Conservation (phyloP, 495 filamentous ascomycete genomes). For the Pseudevernia furfuracea region DNA sequence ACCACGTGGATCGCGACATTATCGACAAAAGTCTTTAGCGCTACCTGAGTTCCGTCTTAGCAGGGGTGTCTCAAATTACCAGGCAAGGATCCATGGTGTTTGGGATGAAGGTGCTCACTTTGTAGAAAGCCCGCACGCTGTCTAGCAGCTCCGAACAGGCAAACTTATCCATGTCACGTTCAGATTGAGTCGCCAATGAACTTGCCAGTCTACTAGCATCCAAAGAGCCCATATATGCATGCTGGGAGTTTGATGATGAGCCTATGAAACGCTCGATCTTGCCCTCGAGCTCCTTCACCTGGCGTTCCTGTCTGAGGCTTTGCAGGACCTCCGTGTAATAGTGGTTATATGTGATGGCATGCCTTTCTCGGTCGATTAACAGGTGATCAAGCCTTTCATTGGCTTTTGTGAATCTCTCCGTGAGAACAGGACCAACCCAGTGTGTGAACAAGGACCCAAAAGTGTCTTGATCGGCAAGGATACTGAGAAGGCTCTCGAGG, state of each 20-base stretch:
- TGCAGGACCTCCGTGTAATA: conserved; percentile 27
- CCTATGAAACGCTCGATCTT: conserved; percentile 1
- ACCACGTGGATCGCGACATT: conserved; percentile 27
- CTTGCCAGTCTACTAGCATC: background rate
- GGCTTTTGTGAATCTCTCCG: conserved; percentile 11
- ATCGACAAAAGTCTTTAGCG: conserved; percentile 29
- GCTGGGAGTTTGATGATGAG: background rate
- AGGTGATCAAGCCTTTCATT: conserved; percentile 26
- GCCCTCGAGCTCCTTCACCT: background rate
- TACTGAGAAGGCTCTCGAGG: conserved; percentile 28
- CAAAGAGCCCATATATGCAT: background rate
- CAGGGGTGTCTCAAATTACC: background rate
- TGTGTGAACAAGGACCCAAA: conserved; percentile 34
- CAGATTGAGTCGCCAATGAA: conserved; percentile 15
- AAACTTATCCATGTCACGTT: conserved; percentile 35
- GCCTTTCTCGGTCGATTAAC: conserved; percentile 8
- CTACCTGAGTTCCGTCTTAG: conserved; percentile 30
- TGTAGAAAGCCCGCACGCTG: conserved; percentile 45
- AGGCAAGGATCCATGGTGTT: background rate
- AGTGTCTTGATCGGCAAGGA: conserved; percentile 36
- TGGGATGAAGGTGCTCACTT: conserved; percentile 27
- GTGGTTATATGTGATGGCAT: conserved; percentile 28
- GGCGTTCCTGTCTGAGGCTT: conserved; percentile 15
- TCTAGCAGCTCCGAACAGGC: conserved; percentile 42
- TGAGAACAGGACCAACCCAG: conserved; percentile 34